Conservation (phyloP, 768 basidiomycete genomes). For the Auricularia cornea region DNA sequence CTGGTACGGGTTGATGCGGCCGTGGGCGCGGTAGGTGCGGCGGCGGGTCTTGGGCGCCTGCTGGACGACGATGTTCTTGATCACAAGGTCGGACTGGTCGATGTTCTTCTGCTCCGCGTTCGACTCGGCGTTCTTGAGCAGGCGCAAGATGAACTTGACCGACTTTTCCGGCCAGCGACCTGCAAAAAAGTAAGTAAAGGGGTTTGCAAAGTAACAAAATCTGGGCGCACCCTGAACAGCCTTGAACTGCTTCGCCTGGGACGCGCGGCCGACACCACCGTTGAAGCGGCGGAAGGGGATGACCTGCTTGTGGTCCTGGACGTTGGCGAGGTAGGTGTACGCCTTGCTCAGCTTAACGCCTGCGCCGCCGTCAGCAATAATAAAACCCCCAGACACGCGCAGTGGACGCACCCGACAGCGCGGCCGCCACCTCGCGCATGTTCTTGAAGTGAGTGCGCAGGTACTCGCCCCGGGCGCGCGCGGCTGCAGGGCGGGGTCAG, state of each 20-base stretch:
- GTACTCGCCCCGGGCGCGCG: constrained; percentile 92
- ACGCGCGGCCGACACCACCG: constrained; percentile 90
- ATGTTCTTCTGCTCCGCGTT: constrained; percentile 98
- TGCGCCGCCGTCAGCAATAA: constrained; percentile 20
- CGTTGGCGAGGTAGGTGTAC: constrained; percentile 87
- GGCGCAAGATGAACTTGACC: constrained; percentile 85
- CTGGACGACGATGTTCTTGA: constrained; percentile 97
- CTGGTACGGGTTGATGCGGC: constrained; percentile 98
- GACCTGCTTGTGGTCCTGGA: constrained; percentile 92
- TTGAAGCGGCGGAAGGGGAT: constrained; percentile 95
- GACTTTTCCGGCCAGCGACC: constrained; percentile 99
- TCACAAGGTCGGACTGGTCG: constrained; percentile 81
- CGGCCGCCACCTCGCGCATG: constrained; percentile 98
- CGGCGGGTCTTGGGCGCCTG: constrained; percentile 99
- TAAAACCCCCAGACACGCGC: neutral
- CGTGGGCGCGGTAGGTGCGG: constrained; percentile 97
- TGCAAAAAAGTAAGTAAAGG: constrained; percentile 22
- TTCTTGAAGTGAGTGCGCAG: constrained; percentile 99
- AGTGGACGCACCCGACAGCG: constrained; percentile 65
- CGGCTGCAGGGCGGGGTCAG: constrained; percentile 42
- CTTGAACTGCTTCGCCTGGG: constrained; percentile 95
- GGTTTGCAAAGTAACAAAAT: neutral
- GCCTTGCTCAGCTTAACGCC: constrained; percentile 93
- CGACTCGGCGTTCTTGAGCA: constrained; percentile 97
- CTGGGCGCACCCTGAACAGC: constrained; percentile 77